These are phyloP conservation scores for Austroboletus festivus DNA, from an alignment of 768 basidiomycete genomes.

Conservation along the genomic window DNA sequence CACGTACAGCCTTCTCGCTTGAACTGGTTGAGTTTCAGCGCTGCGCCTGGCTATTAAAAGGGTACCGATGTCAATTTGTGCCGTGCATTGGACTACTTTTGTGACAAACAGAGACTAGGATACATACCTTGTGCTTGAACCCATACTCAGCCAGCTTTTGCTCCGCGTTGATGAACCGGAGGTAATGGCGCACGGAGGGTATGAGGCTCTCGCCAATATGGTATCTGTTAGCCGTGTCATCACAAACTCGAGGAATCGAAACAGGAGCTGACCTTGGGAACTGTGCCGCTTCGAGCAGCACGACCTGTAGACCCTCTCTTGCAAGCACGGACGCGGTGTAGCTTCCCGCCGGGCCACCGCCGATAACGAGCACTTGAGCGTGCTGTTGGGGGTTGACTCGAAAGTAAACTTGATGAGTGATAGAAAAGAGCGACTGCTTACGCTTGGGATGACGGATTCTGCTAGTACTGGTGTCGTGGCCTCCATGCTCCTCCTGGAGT, in stretches of 20 bases:
- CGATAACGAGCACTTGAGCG: constrained; percentile 43
- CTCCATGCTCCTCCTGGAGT: constrained; percentile 5
- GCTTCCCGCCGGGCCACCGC: constrained; percentile 59
- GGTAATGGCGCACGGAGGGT: constrained; percentile 50
- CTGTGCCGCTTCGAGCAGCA: constrained; percentile 50
- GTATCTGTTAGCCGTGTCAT: constrained; percentile 30
- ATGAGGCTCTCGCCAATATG: constrained; percentile 49
- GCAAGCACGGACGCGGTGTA: constrained; percentile 55
- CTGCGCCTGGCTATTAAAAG: constrained; percentile 49
- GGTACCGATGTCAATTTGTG: no score
- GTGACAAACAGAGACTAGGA: background rate
- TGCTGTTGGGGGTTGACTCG: constrained; percentile 22
- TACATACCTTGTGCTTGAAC: constrained; percentile 45
- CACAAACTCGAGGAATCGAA: no score
- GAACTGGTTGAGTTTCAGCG: constrained; percentile 54
- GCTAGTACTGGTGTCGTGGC: background rate
- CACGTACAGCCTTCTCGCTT: constrained; percentile 57
- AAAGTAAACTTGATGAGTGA: background rate
- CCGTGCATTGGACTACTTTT: no score
- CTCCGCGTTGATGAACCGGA: constrained; percentile 50
- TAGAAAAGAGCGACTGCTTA: constrained; percentile 7
- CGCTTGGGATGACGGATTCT: constrained; percentile 18
- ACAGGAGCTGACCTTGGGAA: constrained; percentile 54
- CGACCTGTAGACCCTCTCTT: constrained; percentile 56
- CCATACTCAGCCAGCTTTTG: constrained; percentile 41